These are phyloP conservation scores for Cercospora zeina DNA, from an alignment of 2,329 filamentous ascomycete species.

Conservation along the genomic window DNA sequence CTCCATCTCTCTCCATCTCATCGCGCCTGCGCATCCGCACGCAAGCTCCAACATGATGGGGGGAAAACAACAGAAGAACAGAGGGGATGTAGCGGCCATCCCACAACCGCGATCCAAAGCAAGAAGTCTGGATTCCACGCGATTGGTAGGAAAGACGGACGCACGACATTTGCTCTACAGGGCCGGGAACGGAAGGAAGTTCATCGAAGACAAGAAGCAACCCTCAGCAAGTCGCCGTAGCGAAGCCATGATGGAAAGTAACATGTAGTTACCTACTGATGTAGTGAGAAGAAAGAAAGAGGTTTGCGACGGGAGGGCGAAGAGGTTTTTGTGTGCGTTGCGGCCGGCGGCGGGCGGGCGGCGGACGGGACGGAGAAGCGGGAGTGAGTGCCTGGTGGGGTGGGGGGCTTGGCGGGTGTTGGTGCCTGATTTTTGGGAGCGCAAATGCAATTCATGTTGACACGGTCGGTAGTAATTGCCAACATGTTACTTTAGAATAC, in stretches of 20 bases:
- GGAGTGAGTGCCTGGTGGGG: not conserved
- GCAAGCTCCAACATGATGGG: not conserved
- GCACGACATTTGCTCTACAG: constrained; percentile 42
- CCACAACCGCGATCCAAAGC: constrained; percentile 48
- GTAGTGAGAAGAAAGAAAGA: constrained; percentile 8
- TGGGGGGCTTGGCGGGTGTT: not conserved
- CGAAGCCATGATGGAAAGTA: constrained; percentile 40
- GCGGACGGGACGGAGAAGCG: not conserved
- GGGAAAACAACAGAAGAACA: not conserved
- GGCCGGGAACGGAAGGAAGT: constrained; percentile 49
- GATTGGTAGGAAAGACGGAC: constrained; percentile 49
- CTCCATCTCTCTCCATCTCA: not conserved
- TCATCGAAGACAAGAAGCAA: constrained; percentile 39
- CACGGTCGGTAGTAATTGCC: not conserved
- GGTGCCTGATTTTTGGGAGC: not conserved
- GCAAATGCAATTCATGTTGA: not conserved
- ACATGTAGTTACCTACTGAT: constrained; percentile 37
- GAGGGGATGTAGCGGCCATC: constrained; percentile 42
- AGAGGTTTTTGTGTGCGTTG: constrained; percentile 1
- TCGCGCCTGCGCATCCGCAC: not conserved
- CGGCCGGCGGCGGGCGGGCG: no score
- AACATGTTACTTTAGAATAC: not conserved
- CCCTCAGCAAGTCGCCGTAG: constrained; percentile 48
- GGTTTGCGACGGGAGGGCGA: constrained; percentile 9
- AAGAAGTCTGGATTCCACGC: constrained; percentile 34